phyloP scores from a whole-genome alignment of 2,329 filamentous ascomycete species.

The Verticillium nonalfalfae region DNA sequence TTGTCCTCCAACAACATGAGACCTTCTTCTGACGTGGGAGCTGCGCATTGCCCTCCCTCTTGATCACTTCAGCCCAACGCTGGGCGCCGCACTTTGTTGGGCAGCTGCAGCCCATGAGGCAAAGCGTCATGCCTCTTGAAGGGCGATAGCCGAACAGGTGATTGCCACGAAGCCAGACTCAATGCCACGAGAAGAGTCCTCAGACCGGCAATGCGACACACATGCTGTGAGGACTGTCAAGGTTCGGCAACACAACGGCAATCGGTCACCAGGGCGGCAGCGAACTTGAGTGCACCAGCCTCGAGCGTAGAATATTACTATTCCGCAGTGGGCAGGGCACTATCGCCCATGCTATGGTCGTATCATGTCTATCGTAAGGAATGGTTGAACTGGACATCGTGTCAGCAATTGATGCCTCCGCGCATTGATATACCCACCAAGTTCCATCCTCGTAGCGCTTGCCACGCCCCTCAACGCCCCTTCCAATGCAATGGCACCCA shows the following conservation, averaged over 20 bases:
- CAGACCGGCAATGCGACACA: too few species aligned
- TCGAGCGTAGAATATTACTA: not conserved
- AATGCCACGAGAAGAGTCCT: not conserved
- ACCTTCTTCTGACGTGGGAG: not conserved
- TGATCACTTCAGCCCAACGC: not conserved
- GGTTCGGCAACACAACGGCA: too few species aligned
- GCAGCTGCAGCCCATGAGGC: not conserved
- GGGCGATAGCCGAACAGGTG: not conserved
- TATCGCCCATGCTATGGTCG: not conserved
- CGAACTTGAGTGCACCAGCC: not conserved
- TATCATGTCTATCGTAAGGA: not conserved
- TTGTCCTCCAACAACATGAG: not conserved
- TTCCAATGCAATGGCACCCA: not conserved
- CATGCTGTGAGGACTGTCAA: too few species aligned
- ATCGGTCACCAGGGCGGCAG: not conserved
- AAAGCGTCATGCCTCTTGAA: not conserved
- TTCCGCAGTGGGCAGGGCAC: not conserved
- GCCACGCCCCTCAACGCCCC: not conserved
- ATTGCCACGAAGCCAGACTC: not conserved
- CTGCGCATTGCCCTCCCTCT: not conserved
- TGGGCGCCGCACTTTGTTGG: not conserved
- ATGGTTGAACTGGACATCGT: not conserved
- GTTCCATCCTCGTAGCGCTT: not conserved
- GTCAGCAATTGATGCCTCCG: not conserved
- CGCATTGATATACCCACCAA: not conserved